Percentiles rank a stretch among this genome's conserved stretches.
Conservation (phyloP, 441 rosid species). For the Adansonia grandidieri region DNA sequence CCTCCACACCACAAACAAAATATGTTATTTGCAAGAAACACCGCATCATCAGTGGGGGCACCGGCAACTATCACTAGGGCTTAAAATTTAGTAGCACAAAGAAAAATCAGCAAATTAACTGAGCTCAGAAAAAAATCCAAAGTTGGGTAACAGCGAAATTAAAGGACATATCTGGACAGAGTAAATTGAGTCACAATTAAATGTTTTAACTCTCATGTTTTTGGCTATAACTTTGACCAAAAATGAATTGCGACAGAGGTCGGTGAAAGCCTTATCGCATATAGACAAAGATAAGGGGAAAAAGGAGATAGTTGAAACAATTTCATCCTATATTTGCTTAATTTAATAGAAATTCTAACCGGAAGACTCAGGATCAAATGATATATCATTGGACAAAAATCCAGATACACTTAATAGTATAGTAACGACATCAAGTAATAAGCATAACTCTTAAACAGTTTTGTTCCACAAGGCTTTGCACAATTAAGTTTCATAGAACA, state of each 20-base stretch:
- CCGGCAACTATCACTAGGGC: not conserved
- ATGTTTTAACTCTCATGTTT: not conserved
- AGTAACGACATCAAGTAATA: too few species aligned
- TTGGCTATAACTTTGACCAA: not conserved
- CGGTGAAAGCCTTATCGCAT: not conserved
- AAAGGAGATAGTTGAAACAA: slow-evolving; percentile 16
- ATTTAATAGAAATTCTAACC: not conserved
- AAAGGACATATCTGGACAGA: not conserved
- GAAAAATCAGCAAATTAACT: not conserved
- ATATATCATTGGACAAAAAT: not conserved
- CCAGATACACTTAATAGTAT: not conserved
- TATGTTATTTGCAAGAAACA: too few species aligned
- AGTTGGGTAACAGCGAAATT: not conserved
- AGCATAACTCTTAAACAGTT: too few species aligned
- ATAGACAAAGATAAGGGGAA: not conserved
- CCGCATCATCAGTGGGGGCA: too few species aligned
- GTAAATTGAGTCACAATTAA: not conserved
- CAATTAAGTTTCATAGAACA: not conserved
- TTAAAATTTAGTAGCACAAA: not conserved
- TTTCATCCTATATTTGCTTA: not conserved
- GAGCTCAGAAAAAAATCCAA: not conserved
- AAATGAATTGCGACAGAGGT: not conserved
- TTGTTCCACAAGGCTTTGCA: not conserved
- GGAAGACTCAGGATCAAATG: not conserved
- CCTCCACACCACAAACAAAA: not conserved